These are phyloP conservation scores for Gautieria morchelliformis DNA, from an alignment of 768 basidiomycete species.

Conservation along the genomic window DNA sequence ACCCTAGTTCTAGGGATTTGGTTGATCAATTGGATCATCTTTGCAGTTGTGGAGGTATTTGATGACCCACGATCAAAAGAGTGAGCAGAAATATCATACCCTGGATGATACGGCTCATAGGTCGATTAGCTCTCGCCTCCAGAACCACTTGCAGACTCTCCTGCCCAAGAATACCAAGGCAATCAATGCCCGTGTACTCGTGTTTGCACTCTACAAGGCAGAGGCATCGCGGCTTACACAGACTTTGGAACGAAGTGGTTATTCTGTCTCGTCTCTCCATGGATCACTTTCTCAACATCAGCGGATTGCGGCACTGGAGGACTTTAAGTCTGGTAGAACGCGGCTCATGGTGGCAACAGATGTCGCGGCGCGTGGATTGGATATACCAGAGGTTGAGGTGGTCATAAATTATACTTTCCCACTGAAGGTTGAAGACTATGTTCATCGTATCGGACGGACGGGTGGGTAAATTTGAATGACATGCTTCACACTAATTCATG, in stretches of 20 bases:
- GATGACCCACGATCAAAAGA: slow-evolving; percentile 81
- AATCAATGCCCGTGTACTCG: slow-evolving; percentile 66
- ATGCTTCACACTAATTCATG: neutral
- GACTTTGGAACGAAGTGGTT: slow-evolving; percentile 65
- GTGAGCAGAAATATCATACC: slow-evolving; percentile 26
- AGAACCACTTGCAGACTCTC: slow-evolving; percentile 44
- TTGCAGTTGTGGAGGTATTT: slow-evolving; percentile 70
- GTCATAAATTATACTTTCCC: slow-evolving; percentile 99
- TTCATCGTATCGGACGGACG: slow-evolving; percentile 85
- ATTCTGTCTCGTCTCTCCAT: slow-evolving; percentile 73
- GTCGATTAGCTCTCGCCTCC: slow-evolving; percentile 44
- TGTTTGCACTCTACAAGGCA: slow-evolving; percentile 97
- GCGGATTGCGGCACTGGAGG: slow-evolving; percentile 76
- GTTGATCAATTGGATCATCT: too few relatives aligned
- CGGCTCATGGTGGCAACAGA: slow-evolving; percentile 91
- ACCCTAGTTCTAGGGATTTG: too few relatives aligned
- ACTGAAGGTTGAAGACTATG: slow-evolving; percentile 87
- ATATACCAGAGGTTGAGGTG: slow-evolving; percentile 90
- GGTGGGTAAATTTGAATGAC: slow-evolving; percentile 35
- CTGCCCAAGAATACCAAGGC: slow-evolving; percentile 47
- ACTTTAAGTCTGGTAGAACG: slow-evolving; percentile 75
- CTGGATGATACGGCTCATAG: neutral
- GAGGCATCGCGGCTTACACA: slow-evolving; percentile 87
- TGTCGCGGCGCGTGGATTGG: slow-evolving; percentile 92
- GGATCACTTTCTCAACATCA: slow-evolving; percentile 85